These are phyloP conservation scores for Colletotrichum ledebouriae DNA, from an alignment of 2,329 filamentous ascomycete species.

Conservation along the genomic window DNA sequence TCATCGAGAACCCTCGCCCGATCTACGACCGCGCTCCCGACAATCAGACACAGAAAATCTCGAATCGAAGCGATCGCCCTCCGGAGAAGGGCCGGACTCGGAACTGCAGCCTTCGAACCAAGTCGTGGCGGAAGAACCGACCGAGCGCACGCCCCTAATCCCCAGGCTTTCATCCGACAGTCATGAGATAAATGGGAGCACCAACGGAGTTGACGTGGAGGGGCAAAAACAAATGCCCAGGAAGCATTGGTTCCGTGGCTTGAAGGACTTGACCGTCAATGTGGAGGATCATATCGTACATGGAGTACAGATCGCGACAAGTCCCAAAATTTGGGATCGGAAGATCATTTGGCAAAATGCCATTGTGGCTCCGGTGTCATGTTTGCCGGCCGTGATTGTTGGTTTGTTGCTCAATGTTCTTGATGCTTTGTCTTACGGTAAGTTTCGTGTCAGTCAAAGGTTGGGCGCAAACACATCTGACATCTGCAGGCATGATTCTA, in stretches of 20 bases:
- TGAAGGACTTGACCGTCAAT: constrained; percentile 50
- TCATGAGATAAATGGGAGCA: constrained; percentile 45
- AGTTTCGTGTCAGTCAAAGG: constrained; percentile 45
- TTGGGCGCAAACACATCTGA: constrained; percentile 39
- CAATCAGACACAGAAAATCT: constrained; percentile 19
- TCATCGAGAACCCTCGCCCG: constrained; percentile 45
- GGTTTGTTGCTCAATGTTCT: constrained; percentile 92
- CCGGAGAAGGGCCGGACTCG: constrained; percentile 30
- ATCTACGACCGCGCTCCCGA: constrained; percentile 42
- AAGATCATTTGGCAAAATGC: constrained; percentile 73
- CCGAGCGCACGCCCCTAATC: constrained; percentile 65
- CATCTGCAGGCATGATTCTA: constrained; percentile 81
- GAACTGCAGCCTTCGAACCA: constrained; percentile 31
- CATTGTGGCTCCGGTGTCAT: constrained; percentile 76
- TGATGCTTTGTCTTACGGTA: constrained; percentile 93
- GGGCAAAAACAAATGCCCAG: constrained; percentile 58
- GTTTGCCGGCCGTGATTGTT: constrained; percentile 87
- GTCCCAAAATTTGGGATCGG: constrained; percentile 71
- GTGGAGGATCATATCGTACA: constrained; percentile 51
- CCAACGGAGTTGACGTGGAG: constrained; percentile 60
- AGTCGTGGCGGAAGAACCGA: constrained; percentile 43
- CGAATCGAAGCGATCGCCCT: constrained; percentile 32
- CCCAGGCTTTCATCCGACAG: constrained; percentile 49
- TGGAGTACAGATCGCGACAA: constrained; percentile 45
- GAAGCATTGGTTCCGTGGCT: constrained; percentile 52